A percentile compares a stretch with the other conserved stretches of the same genome.
phyloP scores from a whole-genome alignment of 1,284 basidiomycete species.

The Limonomyces culmigenus region DNA sequence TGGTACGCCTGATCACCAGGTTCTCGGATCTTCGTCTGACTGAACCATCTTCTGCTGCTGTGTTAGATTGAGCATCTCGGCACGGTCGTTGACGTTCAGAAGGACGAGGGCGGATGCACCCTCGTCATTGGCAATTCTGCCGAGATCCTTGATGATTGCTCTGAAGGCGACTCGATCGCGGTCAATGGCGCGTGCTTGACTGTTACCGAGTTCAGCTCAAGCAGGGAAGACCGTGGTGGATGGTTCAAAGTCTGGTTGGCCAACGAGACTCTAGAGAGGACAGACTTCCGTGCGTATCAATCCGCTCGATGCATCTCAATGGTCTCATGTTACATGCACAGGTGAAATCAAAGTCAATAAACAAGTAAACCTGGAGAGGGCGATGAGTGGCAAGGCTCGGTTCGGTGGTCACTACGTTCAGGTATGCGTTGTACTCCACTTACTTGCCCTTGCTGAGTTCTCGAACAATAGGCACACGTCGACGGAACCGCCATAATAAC shows the following conservation, averaged over 20 bases:
- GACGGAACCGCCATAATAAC: slow-evolving; percentile 76
- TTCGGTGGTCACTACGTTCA: slow-evolving; percentile 98
- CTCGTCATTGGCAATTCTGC: slow-evolving; percentile 65
- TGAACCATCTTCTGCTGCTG: no score
- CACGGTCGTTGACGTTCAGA: slow-evolving; percentile 42
- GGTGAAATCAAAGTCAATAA: slow-evolving; percentile 71
- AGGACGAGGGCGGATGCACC: slow-evolving; percentile 63
- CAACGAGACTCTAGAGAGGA: slow-evolving; percentile 85
- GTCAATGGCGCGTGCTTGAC: slow-evolving; percentile 76
- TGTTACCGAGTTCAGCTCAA: slow-evolving; percentile 66
- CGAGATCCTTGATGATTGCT: slow-evolving; percentile 79
- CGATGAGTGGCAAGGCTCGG: slow-evolving; percentile 81
- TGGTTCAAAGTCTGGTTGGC: slow-evolving; percentile 92
- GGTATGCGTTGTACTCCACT: slow-evolving; percentile 25
- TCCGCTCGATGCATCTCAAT: not conserved
- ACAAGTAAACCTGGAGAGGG: slow-evolving; percentile 85
- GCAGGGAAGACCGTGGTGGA: slow-evolving; percentile 36
- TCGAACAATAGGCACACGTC: slow-evolving; percentile 64
- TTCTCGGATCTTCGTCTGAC: no score
- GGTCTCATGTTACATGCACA: slow-evolving; percentile 11
- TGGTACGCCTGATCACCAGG: no score
- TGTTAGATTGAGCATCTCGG: slow-evolving; percentile 75
- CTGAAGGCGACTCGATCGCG: slow-evolving; percentile 89
- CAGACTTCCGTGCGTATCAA: slow-evolving; percentile 62
- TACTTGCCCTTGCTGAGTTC: slow-evolving; percentile 1